Conservation (phyloP, 345 rosid genomes). For the Euphorbia pulcherrima region DNA sequence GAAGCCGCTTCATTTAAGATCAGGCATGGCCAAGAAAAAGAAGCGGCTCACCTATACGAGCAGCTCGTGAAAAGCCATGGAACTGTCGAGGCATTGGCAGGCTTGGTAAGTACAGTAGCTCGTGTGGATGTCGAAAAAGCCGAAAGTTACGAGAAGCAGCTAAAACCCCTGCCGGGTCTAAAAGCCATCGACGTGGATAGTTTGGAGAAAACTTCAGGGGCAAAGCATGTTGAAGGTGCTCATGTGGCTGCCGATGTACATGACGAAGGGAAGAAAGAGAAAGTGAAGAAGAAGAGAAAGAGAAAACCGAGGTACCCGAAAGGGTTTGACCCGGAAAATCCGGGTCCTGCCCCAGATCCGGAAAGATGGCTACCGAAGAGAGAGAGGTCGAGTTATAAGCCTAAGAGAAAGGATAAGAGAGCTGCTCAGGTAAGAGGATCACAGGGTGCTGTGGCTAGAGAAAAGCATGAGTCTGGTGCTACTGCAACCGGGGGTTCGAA, state of each 20-base stretch:
- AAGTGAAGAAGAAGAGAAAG: slow-evolving; percentile 90
- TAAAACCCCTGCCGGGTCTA: slow-evolving; percentile 72
- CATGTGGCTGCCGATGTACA: slow-evolving; percentile 27
- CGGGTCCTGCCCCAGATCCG: slow-evolving; percentile 96
- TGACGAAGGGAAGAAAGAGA: slow-evolving; percentile 72
- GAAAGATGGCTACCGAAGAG: slow-evolving; percentile 98
- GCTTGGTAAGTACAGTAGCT: slow-evolving; percentile 86
- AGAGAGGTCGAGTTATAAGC: slow-evolving; percentile 87
- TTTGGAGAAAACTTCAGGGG: slow-evolving; percentile 84
- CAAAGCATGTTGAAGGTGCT: slow-evolving; percentile 61
- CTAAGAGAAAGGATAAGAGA: slow-evolving; percentile 92
- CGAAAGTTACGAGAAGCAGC: slow-evolving; percentile 71
- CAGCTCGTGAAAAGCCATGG: slow-evolving; percentile 70
- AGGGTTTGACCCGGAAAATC: slow-evolving; percentile 95
- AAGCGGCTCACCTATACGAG: slow-evolving; percentile 73
- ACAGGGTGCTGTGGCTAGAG: slow-evolving; percentile 77
- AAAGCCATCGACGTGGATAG: slow-evolving; percentile 64
- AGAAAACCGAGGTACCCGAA: slow-evolving; percentile 95
- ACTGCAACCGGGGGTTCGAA: slow-evolving; percentile 22
- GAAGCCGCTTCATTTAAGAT: slow-evolving; percentile 94
- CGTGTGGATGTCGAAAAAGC: slow-evolving; percentile 77
- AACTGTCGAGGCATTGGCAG: slow-evolving; percentile 71
- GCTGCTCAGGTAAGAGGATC: slow-evolving; percentile 95
- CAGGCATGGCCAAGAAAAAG: slow-evolving; percentile 78
- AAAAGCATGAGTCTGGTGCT: slow-evolving; percentile 61